These are phyloP conservation scores for Gossypium rotundifolium DNA, from an alignment of 345 rosid genomes.

Conservation along the genomic window DNA sequence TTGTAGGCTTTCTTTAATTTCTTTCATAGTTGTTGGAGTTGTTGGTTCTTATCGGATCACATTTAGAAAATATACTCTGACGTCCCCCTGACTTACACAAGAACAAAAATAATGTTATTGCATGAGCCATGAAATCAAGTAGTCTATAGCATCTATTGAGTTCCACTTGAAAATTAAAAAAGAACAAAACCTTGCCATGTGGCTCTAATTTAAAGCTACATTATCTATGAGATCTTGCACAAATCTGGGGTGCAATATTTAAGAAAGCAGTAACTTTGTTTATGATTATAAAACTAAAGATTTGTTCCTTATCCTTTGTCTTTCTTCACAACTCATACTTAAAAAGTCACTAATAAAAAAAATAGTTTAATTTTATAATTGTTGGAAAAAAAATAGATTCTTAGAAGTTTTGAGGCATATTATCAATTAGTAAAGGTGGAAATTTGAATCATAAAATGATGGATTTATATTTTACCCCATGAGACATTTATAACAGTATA, in stretches of 20 bases:
- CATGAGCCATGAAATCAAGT: not conserved
- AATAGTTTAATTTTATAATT: too few species aligned
- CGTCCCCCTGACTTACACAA: not conserved
- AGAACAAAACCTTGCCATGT: not conserved
- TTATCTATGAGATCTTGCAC: conserved; percentile 1
- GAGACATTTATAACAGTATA: too few species aligned
- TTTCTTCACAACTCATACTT: not conserved
- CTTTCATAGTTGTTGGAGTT: not conserved
- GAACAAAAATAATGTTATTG: too few species aligned
- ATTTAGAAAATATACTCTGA: not conserved
- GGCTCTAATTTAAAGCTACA: conserved; percentile 1
- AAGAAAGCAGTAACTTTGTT: not conserved
- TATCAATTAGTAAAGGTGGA: too few species aligned
- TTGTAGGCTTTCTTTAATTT: too few species aligned
- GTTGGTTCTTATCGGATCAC: not conserved
- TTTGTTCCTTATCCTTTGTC: not conserved
- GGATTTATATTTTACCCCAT: too few species aligned
- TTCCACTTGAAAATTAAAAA: not conserved
- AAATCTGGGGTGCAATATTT: not conserved
- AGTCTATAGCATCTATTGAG: not conserved
- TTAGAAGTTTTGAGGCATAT: too few species aligned
- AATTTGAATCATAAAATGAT: too few species aligned
- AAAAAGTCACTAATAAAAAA: not conserved
- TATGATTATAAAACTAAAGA: not conserved
- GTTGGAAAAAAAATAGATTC: too few species aligned